Base-by-base conservation (phyloP, 2,329 filamentous ascomycete species). In the Leptographium lundbergii region DNA sequence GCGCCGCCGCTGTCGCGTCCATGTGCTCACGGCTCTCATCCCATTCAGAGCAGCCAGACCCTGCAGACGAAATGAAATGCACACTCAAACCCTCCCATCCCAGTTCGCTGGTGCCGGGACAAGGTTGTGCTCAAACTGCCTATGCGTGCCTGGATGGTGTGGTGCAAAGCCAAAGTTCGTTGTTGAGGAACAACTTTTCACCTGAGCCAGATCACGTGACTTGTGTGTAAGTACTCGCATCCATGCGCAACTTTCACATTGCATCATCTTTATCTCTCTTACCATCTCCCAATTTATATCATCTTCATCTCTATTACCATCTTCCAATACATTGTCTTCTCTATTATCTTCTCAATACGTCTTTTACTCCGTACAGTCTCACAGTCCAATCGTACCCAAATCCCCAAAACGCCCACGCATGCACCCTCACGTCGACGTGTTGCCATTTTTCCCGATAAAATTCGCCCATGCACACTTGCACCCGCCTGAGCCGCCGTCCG, bases 381-480 rank as follows among this genome's bases (percentile, higher is more conserved):
- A n/a, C n/a, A 39, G 3, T 17, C 13, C 13, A 39, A 14, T 17
- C 14, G 17, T 17, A 17, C 36, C 36, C 14, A 17, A 5, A 45
- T 4, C 19, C 42, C 42, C 7, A 7, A 22, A 45, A 45, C 17
- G 42, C 42, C 42, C 42, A 42, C 6, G 7, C 6, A 45, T 45
- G 42, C 42, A n/a, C 4, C 42, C 29, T 51, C 54, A 61, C 47
- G 36, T 36, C 22, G 57, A 39, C 47, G 58, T 61, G 25, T 63
- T 63, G n/a, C 64, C 65, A 24, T 64, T 63, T 17, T 57, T 39
- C 14, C 61, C 65, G 36, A 73, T 61, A 64, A 73, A 83, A 61
- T 86, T 86, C 59, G 75, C 73, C 80, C 82, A 86, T 64, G 77
- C 73, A 67, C 83, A 86, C 68, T 72, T 75, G 66, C 83, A 86